These are phyloP conservation scores for Tuber brumale DNA, from an alignment of 495 filamentous ascomycete genomes.

Conservation along the genomic window DNA sequence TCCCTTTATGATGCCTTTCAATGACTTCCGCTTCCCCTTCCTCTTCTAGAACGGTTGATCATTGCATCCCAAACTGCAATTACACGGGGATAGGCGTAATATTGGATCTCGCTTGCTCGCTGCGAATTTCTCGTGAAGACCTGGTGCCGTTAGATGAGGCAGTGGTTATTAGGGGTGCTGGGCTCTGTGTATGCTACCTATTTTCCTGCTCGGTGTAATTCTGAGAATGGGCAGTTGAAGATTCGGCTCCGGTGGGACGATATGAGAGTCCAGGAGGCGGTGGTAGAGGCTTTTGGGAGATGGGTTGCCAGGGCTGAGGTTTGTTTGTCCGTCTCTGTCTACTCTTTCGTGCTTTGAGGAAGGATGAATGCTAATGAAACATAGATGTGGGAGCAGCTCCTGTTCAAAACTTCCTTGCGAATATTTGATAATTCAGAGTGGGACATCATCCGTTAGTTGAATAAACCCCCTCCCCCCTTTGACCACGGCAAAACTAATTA, in stretches of 20 bases:
- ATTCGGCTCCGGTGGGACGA: slow-evolving; percentile 21
- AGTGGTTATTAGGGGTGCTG: slow-evolving; percentile 23
- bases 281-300: slow-evolving; percentile 20
- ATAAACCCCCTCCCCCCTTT: background rate
- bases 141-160: background rate
- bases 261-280: background rate
- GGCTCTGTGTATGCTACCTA: slow-evolving; percentile 20
- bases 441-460: background rate
- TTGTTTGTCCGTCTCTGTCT: no score
- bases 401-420: slow-evolving; percentile 19
- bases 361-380: background rate
- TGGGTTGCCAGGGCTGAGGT: slow-evolving; percentile 29
- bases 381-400: slow-evolving; percentile 31
- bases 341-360: background rate
- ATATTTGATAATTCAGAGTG: slow-evolving; percentile 5
- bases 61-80: background rate
- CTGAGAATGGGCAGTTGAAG: slow-evolving; percentile 16
- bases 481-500: background rate
- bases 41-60: background rate
- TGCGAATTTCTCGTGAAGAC: background rate
- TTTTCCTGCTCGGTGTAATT: background rate
- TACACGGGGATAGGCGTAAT: background rate
- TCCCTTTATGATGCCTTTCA: background rate
- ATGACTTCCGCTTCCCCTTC: background rate
- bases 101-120: background rate